phyloP scores from a whole-genome alignment of 805 yeast species.

The Metschnikowia baotianmanensis region DNA sequence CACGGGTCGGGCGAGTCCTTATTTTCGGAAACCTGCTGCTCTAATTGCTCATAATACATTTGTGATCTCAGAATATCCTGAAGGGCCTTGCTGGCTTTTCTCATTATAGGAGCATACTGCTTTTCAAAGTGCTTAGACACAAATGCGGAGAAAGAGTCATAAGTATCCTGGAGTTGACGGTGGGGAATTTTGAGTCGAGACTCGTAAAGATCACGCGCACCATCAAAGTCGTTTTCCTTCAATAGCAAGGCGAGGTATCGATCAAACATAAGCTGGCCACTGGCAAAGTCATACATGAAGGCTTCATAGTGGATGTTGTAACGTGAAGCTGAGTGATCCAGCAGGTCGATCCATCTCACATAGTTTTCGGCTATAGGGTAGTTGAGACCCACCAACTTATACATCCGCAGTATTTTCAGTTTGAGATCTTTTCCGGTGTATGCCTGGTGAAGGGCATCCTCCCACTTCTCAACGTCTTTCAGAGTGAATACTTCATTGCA shows the following conservation, averaged over 20 bases:
- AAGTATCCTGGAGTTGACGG: conserved; percentile 37
- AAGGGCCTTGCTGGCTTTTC: conserved; percentile 32
- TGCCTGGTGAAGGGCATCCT: no score
- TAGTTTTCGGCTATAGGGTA: conserved; percentile 4
- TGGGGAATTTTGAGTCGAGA: conserved; percentile 43
- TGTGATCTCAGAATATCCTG: conserved; percentile 25
- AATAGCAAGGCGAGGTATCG: conserved; percentile 9
- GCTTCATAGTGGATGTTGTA: conserved; percentile 19
- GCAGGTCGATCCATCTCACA: not conserved
- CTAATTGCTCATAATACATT: conserved; percentile 36
- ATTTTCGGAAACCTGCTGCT: conserved; percentile 22
- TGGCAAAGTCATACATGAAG: conserved; percentile 25
- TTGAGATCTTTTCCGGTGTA: not conserved
- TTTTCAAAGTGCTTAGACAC: conserved; percentile 28
- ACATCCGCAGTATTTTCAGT: not conserved
- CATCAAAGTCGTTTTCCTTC: conserved; percentile 16
- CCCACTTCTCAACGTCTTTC: no score
- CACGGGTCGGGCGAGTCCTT: conserved; percentile 23
- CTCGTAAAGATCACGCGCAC: conserved; percentile 23
- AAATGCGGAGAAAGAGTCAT: conserved; percentile 38
- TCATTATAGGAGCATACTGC: conserved; percentile 36
- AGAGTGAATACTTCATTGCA: no score
- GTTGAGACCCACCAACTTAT: not conserved
- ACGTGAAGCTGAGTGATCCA: no score
- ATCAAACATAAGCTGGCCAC: conserved; percentile 24